Conservation (phyloP, 208 protist genomes). For the Acanthamoeba sp. region DNA sequence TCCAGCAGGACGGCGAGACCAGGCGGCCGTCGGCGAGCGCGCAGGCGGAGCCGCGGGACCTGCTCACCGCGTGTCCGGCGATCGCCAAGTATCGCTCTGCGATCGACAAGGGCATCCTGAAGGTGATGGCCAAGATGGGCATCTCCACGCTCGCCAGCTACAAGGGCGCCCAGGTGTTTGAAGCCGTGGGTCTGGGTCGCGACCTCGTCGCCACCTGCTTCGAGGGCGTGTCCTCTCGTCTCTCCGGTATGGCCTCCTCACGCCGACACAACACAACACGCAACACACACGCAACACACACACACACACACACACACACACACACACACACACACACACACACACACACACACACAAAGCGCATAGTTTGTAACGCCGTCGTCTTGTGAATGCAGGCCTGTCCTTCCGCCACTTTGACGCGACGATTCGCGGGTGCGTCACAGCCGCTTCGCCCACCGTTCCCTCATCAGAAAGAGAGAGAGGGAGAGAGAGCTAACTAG, state of each 20-base stretch:
- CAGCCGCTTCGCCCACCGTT: not conserved
- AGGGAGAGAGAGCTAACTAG: not conserved
- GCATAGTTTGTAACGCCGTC: no score
- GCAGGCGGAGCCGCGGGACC: not conserved
- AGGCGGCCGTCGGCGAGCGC: not conserved
- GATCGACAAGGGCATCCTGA: constrained; percentile 89
- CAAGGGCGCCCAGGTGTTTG: constrained; percentile 93
- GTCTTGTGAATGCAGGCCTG: no score
- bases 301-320: no score
- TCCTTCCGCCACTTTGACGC: constrained; percentile 69
- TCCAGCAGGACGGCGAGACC: not conserved
- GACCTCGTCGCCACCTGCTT: constrained; percentile 90
- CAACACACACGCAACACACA: no score
- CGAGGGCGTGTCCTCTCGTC: constrained; percentile 86
- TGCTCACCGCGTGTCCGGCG: constrained; percentile 6
- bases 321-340: no score
- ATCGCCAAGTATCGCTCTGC: constrained; percentile 84
- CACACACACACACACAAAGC: no score
- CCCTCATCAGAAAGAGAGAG: no score
- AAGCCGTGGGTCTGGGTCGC: constrained; percentile 89
- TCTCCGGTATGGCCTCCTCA: constrained; percentile 88
- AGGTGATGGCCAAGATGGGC: constrained; percentile 92
- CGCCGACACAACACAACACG: no score
- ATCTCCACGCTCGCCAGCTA: constrained; percentile 92
- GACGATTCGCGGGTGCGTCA: not conserved